These are phyloP conservation scores for Tetrapyrgos nigripes DNA, from an alignment of 1,284 basidiomycete species.

Conservation along the genomic window DNA sequence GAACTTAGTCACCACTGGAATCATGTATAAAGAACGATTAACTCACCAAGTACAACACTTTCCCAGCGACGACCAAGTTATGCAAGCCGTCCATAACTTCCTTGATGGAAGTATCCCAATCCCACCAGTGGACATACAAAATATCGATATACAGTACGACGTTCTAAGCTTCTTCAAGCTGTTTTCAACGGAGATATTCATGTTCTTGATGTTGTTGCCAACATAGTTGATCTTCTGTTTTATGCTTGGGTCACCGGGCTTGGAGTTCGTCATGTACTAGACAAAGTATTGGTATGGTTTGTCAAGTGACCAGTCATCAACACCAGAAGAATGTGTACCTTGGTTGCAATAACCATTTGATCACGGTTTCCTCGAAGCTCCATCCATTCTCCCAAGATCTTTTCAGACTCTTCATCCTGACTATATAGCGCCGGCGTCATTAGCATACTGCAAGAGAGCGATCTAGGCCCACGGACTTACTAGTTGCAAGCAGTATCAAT, in stretches of 20 bases:
- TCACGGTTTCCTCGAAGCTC: slow-evolving; percentile 56
- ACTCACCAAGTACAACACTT: slow-evolving; percentile 40
- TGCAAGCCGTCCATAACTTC: slow-evolving; percentile 27
- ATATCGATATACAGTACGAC: slow-evolving; percentile 44
- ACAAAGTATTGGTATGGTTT: no score
- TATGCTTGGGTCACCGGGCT: slow-evolving; percentile 26
- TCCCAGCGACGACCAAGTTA: slow-evolving; percentile 38
- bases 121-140: slow-evolving; percentile 46
- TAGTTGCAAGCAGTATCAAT: slow-evolving; percentile 59
- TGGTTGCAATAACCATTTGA: slow-evolving; percentile 61
- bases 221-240: slow-evolving; percentile 28
- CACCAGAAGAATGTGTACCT: slow-evolving; percentile 37
- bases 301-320: not conserved
- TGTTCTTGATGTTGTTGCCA: slow-evolving; percentile 34
- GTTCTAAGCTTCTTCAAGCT: slow-evolving; percentile 45
- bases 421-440: slow-evolving; percentile 30
- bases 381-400: slow-evolving; percentile 65
- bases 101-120: slow-evolving; percentile 34
- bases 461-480: no score
- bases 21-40: not conserved
- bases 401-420: slow-evolving; percentile 56
- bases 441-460: not conserved
- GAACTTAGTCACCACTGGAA: not conserved
- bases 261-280: slow-evolving; percentile 41
- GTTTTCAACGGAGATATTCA: slow-evolving; percentile 29